These are phyloP conservation scores for Zostera marina DNA, from an alignment of 116 monocot genomes.

Conservation along the genomic window DNA sequence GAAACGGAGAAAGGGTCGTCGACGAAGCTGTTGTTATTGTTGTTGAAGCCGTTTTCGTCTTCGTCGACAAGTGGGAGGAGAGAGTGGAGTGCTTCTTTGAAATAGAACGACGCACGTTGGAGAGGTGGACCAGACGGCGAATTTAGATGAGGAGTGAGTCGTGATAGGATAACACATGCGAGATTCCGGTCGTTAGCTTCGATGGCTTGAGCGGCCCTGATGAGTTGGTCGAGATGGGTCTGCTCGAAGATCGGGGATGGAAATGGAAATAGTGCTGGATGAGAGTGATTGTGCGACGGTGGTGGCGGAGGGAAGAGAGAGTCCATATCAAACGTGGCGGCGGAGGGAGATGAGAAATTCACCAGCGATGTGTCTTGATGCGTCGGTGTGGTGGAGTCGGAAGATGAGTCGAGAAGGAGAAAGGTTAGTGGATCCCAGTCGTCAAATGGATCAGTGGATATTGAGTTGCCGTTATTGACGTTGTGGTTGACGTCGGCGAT, in stretches of 20 bases:
- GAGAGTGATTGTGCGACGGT: no score
- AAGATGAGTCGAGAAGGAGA: conserved; percentile 9
- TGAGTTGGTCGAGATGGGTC: conserved; percentile 16
- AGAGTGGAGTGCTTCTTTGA: conserved; percentile 32
- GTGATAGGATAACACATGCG: conserved; percentile 53
- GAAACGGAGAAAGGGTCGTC: conserved; percentile 3
- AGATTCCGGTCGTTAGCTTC: conserved; percentile 22
- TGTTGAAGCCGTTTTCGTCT: no score
- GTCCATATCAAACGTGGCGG: conserved; percentile 3
- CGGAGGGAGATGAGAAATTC: conserved; percentile 1
- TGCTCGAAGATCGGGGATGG: conserved; percentile 7
- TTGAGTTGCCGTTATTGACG: neutral
- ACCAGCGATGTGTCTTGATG: neutral
- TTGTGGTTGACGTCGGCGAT: conserved; percentile 1
- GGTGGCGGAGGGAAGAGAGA: conserved; percentile 4
- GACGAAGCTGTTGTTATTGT: no score
- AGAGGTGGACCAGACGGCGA: conserved; percentile 20
- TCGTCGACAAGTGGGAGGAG: conserved; percentile 7
- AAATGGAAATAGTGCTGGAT: neutral
- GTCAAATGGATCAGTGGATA: conserved; percentile 11
- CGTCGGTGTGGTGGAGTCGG: neutral
- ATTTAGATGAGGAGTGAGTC: conserved; percentile 55
- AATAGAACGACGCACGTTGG: conserved; percentile 36
- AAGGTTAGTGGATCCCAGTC: conserved; percentile 28
- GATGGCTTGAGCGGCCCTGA: conserved; percentile 24